A percentile compares a stretch with the other conserved stretches of the same genome.
phyloP scores from a whole-genome alignment of 441 rosid species.

The Daphne laureola region DNA sequence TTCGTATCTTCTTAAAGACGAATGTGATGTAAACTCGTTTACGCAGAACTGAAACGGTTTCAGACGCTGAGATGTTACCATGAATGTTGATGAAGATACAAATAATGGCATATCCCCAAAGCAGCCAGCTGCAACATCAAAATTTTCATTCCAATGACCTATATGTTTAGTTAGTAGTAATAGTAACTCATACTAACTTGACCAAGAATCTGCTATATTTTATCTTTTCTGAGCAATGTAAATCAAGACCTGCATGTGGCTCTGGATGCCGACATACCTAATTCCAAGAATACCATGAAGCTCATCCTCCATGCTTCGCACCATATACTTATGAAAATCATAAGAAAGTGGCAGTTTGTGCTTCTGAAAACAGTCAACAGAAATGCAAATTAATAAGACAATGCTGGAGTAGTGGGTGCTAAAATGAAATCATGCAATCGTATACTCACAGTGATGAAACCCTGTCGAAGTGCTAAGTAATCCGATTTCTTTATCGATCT shows the following conservation, averaged over 20 bases:
- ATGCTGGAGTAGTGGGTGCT: not conserved
- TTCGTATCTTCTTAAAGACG: no score
- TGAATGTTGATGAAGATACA: constrained; percentile 92
- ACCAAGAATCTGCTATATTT: not conserved
- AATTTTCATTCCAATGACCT: constrained; percentile 10
- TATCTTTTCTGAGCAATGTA: not conserved
- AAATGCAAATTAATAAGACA: not conserved
- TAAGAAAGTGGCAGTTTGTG: constrained; percentile 83
- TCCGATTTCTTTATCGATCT: constrained; percentile 74
- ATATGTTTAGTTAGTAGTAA: not conserved
- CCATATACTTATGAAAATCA: constrained; percentile 87
- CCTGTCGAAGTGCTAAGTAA: constrained; percentile 78
- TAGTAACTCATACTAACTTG: constrained; percentile 1
- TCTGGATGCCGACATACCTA: constrained; percentile 35
- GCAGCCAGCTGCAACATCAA: constrained; percentile 68
- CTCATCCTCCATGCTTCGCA: constrained; percentile 95
- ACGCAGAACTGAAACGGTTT: not conserved
- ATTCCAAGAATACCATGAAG: constrained; percentile 91
- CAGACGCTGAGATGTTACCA: constrained; percentile 32
- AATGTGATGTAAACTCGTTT: not conserved
- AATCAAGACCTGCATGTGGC: not conserved
- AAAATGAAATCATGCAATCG: constrained; percentile 3
- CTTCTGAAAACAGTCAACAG: constrained; percentile 41
- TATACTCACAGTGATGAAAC: constrained; percentile 75
- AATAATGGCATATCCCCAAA: constrained; percentile 83